Evolutionary conservation across 345 rosid species (phyloP).

Genomic region (Syzygium jambos): DNA sequence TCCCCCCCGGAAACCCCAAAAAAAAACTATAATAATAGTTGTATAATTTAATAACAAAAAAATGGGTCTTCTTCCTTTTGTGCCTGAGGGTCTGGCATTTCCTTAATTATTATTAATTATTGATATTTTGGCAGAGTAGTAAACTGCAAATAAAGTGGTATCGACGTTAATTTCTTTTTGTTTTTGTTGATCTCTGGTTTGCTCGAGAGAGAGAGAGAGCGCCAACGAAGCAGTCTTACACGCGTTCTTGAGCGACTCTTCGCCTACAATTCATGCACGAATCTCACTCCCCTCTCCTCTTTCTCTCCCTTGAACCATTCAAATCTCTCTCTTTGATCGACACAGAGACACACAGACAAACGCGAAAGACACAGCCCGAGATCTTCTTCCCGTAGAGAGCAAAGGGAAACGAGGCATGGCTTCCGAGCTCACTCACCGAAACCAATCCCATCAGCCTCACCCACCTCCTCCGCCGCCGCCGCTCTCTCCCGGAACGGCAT

Average conservation of each 20-base stretch:
- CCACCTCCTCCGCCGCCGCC: conserved; percentile 22
- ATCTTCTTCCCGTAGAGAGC: background rate
- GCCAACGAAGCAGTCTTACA: background rate
- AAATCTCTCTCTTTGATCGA: background rate
- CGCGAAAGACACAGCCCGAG: background rate
- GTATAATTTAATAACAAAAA: background rate
- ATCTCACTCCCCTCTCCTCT: background rate
- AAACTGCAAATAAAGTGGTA: background rate
- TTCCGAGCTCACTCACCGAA: background rate
- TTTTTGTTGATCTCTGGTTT: background rate
- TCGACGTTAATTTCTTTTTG: background rate
- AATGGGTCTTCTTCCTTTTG: background rate
- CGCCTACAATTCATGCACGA: conserved; percentile 1
- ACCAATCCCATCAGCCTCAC: conserved; percentile 4
- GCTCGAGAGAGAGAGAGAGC: background rate
- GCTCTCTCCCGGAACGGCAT: accelerated
- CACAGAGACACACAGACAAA: background rate
- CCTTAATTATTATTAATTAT: background rate
- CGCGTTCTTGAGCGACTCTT: background rate
- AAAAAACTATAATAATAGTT: background rate
- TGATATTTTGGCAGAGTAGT: background rate
- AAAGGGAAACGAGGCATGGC: background rate
- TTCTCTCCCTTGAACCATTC: background rate
- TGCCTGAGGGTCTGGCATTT: background rate
- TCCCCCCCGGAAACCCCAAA: background rate